Evolutionary conservation across 495 filamentous ascomycete species (phyloP).

Genomic region (Trichodelitschia bisporula): DNA sequence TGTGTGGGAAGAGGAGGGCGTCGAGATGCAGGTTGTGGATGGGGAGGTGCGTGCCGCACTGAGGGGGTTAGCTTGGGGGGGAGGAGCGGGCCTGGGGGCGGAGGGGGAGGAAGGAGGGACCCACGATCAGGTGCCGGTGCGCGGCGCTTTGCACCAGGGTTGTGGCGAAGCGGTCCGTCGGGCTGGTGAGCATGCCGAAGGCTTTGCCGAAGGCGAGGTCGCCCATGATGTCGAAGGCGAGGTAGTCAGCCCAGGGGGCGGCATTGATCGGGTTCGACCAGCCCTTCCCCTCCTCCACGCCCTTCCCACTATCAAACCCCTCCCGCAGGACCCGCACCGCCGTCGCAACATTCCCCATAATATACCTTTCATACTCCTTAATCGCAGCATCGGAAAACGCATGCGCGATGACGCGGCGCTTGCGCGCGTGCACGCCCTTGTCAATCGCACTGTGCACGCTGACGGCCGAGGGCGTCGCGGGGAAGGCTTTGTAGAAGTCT

Average conservation of each 20-base stretch:
- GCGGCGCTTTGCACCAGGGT: conserved; percentile 29
- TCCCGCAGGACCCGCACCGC: conserved; percentile 1
- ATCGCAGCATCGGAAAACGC: conserved; percentile 34
- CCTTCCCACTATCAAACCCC: conserved; percentile 1
- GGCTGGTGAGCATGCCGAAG: conserved; percentile 43
- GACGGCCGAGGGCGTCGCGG: conserved; percentile 23
- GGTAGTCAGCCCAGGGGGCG: conserved; percentile 37
- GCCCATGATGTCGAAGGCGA: conserved; percentile 50
- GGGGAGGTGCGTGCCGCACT: conserved; percentile 36
- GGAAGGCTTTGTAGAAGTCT: conserved; percentile 39
- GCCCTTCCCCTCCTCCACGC: conserved; percentile 1
- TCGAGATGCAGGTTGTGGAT: conserved; percentile 28
- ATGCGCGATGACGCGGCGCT: conserved; percentile 35
- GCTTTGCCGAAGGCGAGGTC: conserved; percentile 45
- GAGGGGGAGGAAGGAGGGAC: too few relatives aligned
- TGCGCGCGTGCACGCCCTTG: conserved; percentile 32
- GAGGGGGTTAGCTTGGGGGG: too few relatives aligned
- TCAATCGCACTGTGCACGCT: conserved; percentile 37
- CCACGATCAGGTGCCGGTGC: conserved; percentile 28
- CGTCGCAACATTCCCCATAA: conserved; percentile 18
- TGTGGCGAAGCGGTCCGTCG: conserved; percentile 31
- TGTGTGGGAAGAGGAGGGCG: conserved; percentile 29
- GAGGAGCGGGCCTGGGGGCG: too few relatives aligned
- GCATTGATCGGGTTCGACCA: conserved; percentile 19
- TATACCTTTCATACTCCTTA: conserved; percentile 30